Evolutionary conservation across 805 yeast genomes (phyloP), one percentile per base, ranked within the genome.

Genomic region (Saturnispora dispora): DNA sequence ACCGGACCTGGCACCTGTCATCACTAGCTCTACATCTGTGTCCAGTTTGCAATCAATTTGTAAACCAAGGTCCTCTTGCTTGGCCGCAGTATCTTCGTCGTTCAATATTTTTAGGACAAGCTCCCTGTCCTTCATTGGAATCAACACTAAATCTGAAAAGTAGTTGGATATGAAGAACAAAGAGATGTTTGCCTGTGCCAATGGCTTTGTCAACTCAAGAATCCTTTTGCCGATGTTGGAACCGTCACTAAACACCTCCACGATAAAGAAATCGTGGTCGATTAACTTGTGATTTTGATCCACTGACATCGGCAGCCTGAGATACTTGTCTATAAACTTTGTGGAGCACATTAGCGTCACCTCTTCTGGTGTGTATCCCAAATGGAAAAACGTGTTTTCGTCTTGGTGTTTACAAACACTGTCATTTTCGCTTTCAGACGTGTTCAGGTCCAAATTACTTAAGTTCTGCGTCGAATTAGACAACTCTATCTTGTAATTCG

Each of bases 191-290:
- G 78, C 78, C 37, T 70, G 68, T 0, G 83, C 74, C n/a, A 82
- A 65, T 0, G 87, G 87, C 47, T 71, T 69, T 1, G 84, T 79
- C 39, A 82, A 64, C 50, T 77, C 78, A 45, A 82, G 62, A 15
- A 82, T 80, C 41, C 82, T 66, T 39, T 73, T 71, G 43, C 77
- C 78, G 55, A 76, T 78, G 56, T 71, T 73, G 18, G 71, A 68
- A 0, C 86, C 85, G 56, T 79, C 85, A 50, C 78, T 75, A 53
- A 80, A 81, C 3, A 82, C 76, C 55, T 79, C 83, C 25, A 82
- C 63, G n/a, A 73, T 74, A 28, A 78, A 63, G 57, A 75, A 82
- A 13, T 67, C 65, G 18, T 73, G 75, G 2, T 68, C 65, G 4
- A 79, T 54, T 15, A 79, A 58, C 32, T 70, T 71, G 28, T 72